Evolutionary conservation across 139 green algal species (phyloP).

Genomic region (Chlorella sp.): DNA sequence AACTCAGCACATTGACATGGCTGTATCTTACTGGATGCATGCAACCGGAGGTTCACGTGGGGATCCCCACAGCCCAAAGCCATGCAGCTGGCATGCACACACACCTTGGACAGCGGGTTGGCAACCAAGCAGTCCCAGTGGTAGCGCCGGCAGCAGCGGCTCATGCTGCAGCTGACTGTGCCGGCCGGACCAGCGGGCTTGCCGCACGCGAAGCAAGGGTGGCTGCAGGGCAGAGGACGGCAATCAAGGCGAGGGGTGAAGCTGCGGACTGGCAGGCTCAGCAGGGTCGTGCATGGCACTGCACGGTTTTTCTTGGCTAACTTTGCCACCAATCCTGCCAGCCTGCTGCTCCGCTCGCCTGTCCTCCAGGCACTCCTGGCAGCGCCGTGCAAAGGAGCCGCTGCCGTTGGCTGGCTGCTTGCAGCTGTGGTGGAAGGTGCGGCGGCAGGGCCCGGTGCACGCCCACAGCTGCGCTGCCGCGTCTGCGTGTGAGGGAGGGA

Average conservation of each 20-base stretch:
- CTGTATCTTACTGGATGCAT: too few species aligned
- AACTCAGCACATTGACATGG: too few species aligned
- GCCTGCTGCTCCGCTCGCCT: not conserved
- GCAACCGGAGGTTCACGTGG: too few species aligned
- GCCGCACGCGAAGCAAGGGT: constrained; percentile 43
- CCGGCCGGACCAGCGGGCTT: not conserved
- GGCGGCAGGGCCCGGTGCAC: constrained; percentile 31
- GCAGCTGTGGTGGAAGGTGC: constrained; percentile 39
- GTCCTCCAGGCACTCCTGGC: constrained; percentile 33
- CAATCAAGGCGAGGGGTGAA: not conserved
- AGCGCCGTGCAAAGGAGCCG: not conserved
- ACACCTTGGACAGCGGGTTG: constrained; percentile 20
- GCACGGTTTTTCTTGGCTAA: too few species aligned
- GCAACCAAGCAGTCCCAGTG: constrained; percentile 33
- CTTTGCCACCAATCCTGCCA: too few species aligned
- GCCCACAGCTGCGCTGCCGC: constrained; percentile 11
- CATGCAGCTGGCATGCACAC: not conserved
- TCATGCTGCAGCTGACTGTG: constrained; percentile 49
- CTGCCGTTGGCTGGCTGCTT: not conserved
- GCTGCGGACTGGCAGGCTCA: not conserved
- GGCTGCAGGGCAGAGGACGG: not conserved
- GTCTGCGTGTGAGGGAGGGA: not conserved
- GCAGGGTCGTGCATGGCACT: not conserved
- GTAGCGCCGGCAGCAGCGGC: constrained; percentile 44
- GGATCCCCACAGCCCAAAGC: too few species aligned